A percentile compares a stretch with the other conserved stretches of the same genome.
Conservation (phyloP, 2,329 filamentous ascomycete species). For the Fusarium sp. region DNA sequence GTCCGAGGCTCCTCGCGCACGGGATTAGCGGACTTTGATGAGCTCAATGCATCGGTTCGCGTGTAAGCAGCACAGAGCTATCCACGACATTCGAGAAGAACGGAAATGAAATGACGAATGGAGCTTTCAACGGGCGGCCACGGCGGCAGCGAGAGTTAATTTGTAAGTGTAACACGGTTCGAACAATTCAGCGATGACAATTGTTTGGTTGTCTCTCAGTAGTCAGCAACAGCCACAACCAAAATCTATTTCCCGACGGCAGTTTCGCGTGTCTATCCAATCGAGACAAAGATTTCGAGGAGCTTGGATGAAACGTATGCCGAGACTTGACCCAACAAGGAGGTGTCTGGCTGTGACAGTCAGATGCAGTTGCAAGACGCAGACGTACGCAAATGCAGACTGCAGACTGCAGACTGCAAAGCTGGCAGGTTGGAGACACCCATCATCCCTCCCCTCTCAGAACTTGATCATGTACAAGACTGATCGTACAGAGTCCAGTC, state of each 20-base stretch:
- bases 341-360: slow-evolving; percentile 8
- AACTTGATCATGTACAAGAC: slow-evolving; percentile 5
- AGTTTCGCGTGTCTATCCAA: slow-evolving; percentile 30
- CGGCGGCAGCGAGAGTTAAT: slow-evolving; percentile 23
- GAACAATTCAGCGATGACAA: not conserved
- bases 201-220: not conserved
- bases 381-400: not conserved
- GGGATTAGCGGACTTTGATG: slow-evolving; percentile 35
- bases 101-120: slow-evolving; percentile 21
- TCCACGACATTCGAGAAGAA: slow-evolving; percentile 20
- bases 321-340: slow-evolving; percentile 35
- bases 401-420: slow-evolving; percentile 6
- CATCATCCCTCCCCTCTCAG: not conserved
- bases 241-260: slow-evolving; percentile 25
- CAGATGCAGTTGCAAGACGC: not conserved
- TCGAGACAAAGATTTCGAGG: slow-evolving; percentile 23
- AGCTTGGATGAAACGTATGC: slow-evolving; percentile 36
- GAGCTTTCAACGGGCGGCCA: slow-evolving; percentile 23
- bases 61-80: slow-evolving; percentile 22
- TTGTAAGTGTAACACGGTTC: slow-evolving; percentile 7
- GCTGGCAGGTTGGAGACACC: slow-evolving; percentile 3
- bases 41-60: slow-evolving; percentile 16
- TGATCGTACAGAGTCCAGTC: slow-evolving; percentile 5
- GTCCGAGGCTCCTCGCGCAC: slow-evolving; percentile 15
- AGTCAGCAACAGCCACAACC: slow-evolving; percentile 4